Base-by-base conservation (phyloP, 768 basidiomycete species). In the Mycena galericulata region DNA sequence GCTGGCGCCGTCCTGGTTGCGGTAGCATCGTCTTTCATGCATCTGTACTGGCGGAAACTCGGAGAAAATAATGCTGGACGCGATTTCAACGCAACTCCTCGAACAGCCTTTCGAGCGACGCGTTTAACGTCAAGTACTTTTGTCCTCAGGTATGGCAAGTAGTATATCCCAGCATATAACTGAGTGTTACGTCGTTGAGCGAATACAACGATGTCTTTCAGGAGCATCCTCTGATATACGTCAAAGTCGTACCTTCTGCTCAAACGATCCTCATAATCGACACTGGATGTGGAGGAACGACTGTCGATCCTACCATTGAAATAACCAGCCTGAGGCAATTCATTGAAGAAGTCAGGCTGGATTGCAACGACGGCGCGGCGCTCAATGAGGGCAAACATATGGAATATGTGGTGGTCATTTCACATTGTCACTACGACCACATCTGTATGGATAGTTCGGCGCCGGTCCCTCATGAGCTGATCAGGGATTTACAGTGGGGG, bases 361-460 rank as follows among this genome's bases (percentile, higher is more conserved):
- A 74, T 7, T 85, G 84, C 54, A 88, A 88, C 68, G 78, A 68
- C 12, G 81, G 78, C 18, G 59, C 62, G 41, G 83, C 87, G 27
- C 75, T 89, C 68, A 89, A 89, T 67, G 74, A 76, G 46, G 77
- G 72, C 3, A 82, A 83, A 12, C 72, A 65, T 50, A 73, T 85
- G 80, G 72, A 74, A 40, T 89, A 89, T 65, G 72, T 87, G 40
- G 81, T 88, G 11, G 84, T 85, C 24, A 76, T 82, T 45, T 87
- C 82, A 14, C 87, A 88, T 72, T 87, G 86, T 64, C 88, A 89
- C 68, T 88, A 87, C 68, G 88, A 89, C 69, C 87, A 88, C 69
- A 89, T 89, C 38, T 77, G 87, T 88, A 74, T n/a, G n/a, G n/a
- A n/a, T n/a, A 57, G 87, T 80, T 45, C 46, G n/a, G 26, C 57